Base-by-base conservation (phyloP, 2,329 filamentous ascomycete species). In the Beauveria pseudobassiana region DNA sequence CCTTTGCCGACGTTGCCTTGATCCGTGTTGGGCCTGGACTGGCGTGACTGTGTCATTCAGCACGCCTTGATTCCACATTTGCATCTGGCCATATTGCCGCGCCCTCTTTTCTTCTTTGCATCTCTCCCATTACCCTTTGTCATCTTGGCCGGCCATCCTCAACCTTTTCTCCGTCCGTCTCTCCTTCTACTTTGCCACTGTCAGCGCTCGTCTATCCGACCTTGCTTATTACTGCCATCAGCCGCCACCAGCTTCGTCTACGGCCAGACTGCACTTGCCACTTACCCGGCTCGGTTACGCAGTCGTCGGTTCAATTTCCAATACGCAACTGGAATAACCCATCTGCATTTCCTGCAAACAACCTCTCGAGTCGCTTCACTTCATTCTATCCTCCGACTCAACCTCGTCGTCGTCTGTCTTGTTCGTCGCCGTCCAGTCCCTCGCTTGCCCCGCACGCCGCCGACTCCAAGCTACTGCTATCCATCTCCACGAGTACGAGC, bases 11-110 rank as follows among this genome's bases (percentile, higher is more conserved):
- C 54, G 10, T 40, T 42, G 45, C 45, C 45, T 57, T 34, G 28
- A 20, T 50, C 50, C 28, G 40, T 53, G 34, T 60, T 53, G 42
- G 49, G 58, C 28, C 58, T 46, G 58, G 42, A 52, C 58, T 60
- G 58, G 58, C 49, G 30, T 60, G 58, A 60, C 58, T 54, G 45
- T 59, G 58, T 60, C 58, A 60, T 43, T 60, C 49, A 22, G 49
- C 58, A 48, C 34, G 46, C 45, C 46, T 43, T 30, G 34, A 59
- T 59, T 48, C 56, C 56, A 59, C 56, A 59, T 18, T 51, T 59
- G 56, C 16, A 43, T 50, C 56, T 43, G 34, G 30, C 38, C 56
- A 50, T 28, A 22, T 20, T 59, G 16, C 46, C 56, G 55, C 55
- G 42, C 53, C 42, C 20, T 42, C 40, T 48, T 46, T 30, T 48